Evolutionary conservation across 23 red algal species (phyloP), one percentile per base, ranked within the genome.

Genomic region (Gracilariopsis chorda): DNA sequence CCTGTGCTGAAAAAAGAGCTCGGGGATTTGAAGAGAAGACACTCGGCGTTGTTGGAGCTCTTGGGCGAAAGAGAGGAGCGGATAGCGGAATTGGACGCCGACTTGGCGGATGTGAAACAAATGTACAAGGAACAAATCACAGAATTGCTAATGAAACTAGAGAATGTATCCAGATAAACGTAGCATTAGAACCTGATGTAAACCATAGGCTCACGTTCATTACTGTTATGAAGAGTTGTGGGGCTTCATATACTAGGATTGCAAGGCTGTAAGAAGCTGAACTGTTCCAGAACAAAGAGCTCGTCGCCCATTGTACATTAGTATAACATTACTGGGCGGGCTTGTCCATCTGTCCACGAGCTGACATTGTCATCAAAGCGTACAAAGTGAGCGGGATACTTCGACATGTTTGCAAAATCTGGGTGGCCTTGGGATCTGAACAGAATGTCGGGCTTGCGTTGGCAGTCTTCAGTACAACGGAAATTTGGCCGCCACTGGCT

Each of bases 91-190:
- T 49, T 98, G 5, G 73, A 92, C 28, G 83, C 88, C 1, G 96
- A 98, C 75, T 30, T 98, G 14, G 84, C 37, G 36, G 96, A 98
- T 24, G 79, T 98, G 51, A 98, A 93, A 9, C 78, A 53, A 47
- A 94, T 94, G 67, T 98, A 92, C 83, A 93, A 88, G 77, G 86
- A 92, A 40, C 96, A 98, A 47, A 58, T 98, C 12, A 85, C 91
- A 28, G 89, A 95, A 43, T 62, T 98, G 28, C 41, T 95, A 72
- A 39, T 88, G 39, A 83, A 80, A 39, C 40, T 97, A 20, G 95
- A 97, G 76, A 48, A 86, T 48, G 45, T 63, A 49, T 60, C 82
- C 11, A 70, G 58, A 46, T 83, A 53, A 73, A 73, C 4, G 3
- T 42, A 24, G 40, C 60, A 47, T n/a, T n/a, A n/a, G n/a, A n/a